Percentiles rank a stretch among this genome's conserved stretches.
These are phyloP conservation scores for Graphilbum ipis-grandicollis DNA, from an alignment of 2,329 filamentous ascomycete genomes.

Conservation along the genomic window DNA sequence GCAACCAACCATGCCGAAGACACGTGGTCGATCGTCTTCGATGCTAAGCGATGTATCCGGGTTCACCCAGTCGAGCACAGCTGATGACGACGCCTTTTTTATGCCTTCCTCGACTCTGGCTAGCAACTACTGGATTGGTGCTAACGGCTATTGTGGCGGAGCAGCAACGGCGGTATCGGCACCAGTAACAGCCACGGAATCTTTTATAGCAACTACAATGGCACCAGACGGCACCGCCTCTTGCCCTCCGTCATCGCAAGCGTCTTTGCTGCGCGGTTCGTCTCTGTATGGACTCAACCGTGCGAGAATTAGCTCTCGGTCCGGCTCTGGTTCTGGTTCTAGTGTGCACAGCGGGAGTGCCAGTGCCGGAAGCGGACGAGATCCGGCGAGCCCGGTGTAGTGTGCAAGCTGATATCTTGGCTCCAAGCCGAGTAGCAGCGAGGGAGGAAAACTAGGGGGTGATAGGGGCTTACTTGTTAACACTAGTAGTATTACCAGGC, in stretches of 20 bases:
- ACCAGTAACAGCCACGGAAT: neutral
- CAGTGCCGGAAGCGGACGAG: conserved; percentile 27
- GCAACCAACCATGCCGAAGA: conserved; percentile 13
- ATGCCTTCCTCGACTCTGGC: conserved; percentile 11
- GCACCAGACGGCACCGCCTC: too few species aligned
- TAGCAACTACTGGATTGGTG: conserved; percentile 6
- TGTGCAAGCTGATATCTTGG: too few species aligned
- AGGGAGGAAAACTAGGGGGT: too few species aligned
- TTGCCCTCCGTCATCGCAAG: conserved; percentile 6
- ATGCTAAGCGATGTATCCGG: conserved; percentile 53
- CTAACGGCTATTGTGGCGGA: too few species aligned
- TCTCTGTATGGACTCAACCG: conserved; percentile 8
- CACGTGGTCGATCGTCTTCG: conserved; percentile 42
- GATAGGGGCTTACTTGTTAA: too few species aligned
- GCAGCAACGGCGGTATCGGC: conserved; percentile 3
- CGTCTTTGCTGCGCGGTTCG: conserved; percentile 8
- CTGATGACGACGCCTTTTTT: conserved; percentile 22
- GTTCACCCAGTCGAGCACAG: conserved; percentile 44
- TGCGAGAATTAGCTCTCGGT: conserved; percentile 12
- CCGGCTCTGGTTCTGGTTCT: conserved; percentile 12
- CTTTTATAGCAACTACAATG: too few species aligned
- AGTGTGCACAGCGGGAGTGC: conserved; percentile 28
- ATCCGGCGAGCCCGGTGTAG: conserved; percentile 30
- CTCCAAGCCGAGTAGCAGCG: too few species aligned
- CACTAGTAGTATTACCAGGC: too few species aligned